Evolutionary conservation across 371 early-diverging fungal genomes (phyloP), one percentile per base, ranked within the genome.

Genomic region (Mortierella sp.): DNA sequence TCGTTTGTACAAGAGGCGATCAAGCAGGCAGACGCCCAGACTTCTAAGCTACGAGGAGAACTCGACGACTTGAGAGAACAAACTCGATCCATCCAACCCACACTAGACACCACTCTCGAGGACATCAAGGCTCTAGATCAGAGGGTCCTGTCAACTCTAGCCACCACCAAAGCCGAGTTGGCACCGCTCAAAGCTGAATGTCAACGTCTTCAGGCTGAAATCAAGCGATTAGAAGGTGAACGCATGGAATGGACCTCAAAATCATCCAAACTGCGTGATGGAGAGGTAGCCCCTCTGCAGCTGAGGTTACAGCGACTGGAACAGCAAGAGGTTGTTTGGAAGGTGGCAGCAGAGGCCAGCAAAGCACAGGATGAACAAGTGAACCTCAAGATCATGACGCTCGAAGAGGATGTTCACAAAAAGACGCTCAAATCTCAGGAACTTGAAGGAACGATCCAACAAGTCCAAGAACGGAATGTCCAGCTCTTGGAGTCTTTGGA

Each of bases 1-100:
- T 76, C 77, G 1, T 76, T 76, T 40, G 21, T 76, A 16, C 77
- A 76, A 27, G 77, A 76, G 17, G 64, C 77, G 16, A 76, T 76
- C 40, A 76, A 76, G 31, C 77, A 76, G 48, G 61, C 77, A 1
- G 65, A 76, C 25, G 69, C 69, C 2, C 60, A 57, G 2, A 21
- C 77, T 0, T 16, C 22, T 9, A 13, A 54, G 0, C 54, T 76
- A 2, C 64, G 57, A 22, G 55, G 65, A 1, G 69, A 69, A 40
- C 25, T 65, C 21, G 28, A 19, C 0, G 65, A 76, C 14, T 19
- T 76, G 39, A 48, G 52, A 13, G 34, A 21, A 1, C 43, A 57
- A 40, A 51, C 48, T 1, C 34, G 31, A 7, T 50, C 48, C 16
- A 57, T 3, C 14, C 53, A 60, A 48, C 74, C 59, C 4, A 27